These are phyloP conservation scores for Cerrena zonata DNA, from an alignment of 1,284 basidiomycete species.

Conservation along the genomic window DNA sequence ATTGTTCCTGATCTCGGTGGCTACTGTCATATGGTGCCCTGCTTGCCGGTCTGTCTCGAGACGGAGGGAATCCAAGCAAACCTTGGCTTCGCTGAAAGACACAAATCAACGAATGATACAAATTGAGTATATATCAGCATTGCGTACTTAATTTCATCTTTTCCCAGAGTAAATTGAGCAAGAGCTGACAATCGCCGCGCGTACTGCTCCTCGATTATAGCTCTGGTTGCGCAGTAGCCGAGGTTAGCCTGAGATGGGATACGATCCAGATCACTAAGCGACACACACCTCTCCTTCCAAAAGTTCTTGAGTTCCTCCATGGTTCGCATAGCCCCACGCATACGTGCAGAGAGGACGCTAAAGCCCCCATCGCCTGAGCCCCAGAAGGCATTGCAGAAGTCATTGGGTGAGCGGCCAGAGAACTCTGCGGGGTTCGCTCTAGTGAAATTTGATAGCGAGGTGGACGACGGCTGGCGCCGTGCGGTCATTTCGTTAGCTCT, in stretches of 20 bases:
- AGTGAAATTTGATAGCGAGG: slow-evolving; percentile 64
- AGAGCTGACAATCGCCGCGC: slow-evolving; percentile 82
- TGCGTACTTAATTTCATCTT: slow-evolving; percentile 85
- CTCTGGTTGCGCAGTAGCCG: slow-evolving; percentile 52
- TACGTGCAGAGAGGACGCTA: slow-evolving; percentile 83
- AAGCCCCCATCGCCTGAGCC: slow-evolving; percentile 80
- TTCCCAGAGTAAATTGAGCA: slow-evolving; percentile 72
- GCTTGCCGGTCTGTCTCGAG: slow-evolving; percentile 83
- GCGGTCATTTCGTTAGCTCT: slow-evolving; percentile 20
- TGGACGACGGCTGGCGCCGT: slow-evolving; percentile 67
- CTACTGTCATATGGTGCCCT: slow-evolving; percentile 61
- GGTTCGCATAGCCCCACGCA: slow-evolving; percentile 80
- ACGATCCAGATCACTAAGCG: neutral
- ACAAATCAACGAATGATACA: neutral
- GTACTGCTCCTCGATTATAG: slow-evolving; percentile 90
- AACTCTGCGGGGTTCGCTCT: slow-evolving; percentile 48
- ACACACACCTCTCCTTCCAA: slow-evolving; percentile 81
- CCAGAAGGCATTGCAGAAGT: slow-evolving; percentile 99
- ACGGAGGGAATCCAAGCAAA: slow-evolving; percentile 72
- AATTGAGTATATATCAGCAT: neutral
- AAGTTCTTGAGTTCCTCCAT: slow-evolving; percentile 82
- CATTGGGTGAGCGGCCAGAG: slow-evolving; percentile 48
- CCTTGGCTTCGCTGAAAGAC: slow-evolving; percentile 64
- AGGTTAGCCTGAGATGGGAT: neutral
- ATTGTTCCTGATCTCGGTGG: slow-evolving; percentile 71